These are phyloP conservation scores for Oryza glumipatula DNA, from an alignment of 176 grass and related monocot species.

Conservation along the genomic window DNA sequence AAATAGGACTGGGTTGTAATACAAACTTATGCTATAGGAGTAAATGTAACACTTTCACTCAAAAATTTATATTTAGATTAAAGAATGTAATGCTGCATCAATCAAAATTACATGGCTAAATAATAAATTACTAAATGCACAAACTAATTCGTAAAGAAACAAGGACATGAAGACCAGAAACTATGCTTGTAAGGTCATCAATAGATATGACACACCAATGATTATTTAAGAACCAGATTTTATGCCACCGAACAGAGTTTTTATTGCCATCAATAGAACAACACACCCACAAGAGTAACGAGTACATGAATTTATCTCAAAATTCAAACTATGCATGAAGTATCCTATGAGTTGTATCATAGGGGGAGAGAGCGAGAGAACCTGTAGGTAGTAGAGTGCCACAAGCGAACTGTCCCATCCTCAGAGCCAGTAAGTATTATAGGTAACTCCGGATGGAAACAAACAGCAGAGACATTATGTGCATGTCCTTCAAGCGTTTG, in stretches of 20 bases:
- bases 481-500: conserved; percentile 99
- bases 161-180: not conserved
- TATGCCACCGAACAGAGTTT: not conserved
- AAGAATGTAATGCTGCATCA: not conserved
- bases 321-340: not conserved
- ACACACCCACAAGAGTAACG: not conserved
- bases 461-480: conserved; percentile 95
- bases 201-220: not conserved
- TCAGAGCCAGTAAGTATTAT: conserved; percentile 99
- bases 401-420: conserved; percentile 92
- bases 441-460: conserved; percentile 96
- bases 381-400: conserved; percentile 98
- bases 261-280: not conserved
- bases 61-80: not conserved
- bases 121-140: not conserved
- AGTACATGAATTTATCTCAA: not conserved
- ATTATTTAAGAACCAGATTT: conserved; percentile 8
- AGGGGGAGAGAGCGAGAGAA: not conserved
- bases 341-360: not conserved
- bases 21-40: not conserved
- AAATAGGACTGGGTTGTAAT: not conserved
- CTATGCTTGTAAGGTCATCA: not conserved
- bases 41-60: conserved; percentile 22
- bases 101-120: not conserved
- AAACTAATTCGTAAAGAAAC: not conserved